Evolutionary conservation across 257 asterid species (phyloP).

Genomic region (Nyctanthes arbortristis): DNA sequence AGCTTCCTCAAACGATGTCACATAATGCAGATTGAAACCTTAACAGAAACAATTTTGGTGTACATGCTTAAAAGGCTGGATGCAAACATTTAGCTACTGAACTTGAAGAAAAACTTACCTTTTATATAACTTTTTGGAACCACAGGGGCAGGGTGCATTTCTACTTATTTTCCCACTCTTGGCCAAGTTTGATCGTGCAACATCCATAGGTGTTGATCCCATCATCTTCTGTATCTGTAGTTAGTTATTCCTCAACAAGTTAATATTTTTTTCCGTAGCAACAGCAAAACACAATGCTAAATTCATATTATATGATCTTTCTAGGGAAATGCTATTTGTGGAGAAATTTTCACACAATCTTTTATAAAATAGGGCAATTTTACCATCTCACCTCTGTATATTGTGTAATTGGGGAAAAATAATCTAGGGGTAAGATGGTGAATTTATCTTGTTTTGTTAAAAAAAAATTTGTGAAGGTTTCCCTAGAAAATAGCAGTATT

Average conservation of each 20-base stretch:
- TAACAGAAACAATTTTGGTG: neutral
- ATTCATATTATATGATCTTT: neutral
- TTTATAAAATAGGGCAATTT: too few species aligned
- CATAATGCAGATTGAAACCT: neutral
- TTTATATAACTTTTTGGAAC: conserved; percentile 86
- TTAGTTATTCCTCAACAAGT: conserved; percentile 15
- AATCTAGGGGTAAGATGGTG: too few species aligned
- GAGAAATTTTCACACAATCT: too few species aligned
- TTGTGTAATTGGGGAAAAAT: too few species aligned
- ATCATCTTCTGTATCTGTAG: conserved; percentile 79
- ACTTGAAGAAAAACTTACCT: conserved; percentile 49
- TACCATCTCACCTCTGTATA: too few species aligned
- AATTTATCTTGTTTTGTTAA: too few species aligned
- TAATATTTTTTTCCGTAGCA: conserved; percentile 15
- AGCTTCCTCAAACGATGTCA: neutral
- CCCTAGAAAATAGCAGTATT: too few species aligned
- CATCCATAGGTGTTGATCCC: conserved; percentile 86
- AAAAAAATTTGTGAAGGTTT: too few species aligned
- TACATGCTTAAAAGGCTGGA: neutral
- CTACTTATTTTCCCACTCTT: conserved; percentile 85
- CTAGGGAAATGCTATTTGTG: too few species aligned
- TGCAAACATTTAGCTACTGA: neutral
- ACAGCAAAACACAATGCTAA: neutral
- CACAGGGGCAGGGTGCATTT: conserved; percentile 90
- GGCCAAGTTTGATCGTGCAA: conserved; percentile 77